phyloP scores from a whole-genome alignment of 805 yeast genomes.

The Barnettozyma botsteinii region DNA sequence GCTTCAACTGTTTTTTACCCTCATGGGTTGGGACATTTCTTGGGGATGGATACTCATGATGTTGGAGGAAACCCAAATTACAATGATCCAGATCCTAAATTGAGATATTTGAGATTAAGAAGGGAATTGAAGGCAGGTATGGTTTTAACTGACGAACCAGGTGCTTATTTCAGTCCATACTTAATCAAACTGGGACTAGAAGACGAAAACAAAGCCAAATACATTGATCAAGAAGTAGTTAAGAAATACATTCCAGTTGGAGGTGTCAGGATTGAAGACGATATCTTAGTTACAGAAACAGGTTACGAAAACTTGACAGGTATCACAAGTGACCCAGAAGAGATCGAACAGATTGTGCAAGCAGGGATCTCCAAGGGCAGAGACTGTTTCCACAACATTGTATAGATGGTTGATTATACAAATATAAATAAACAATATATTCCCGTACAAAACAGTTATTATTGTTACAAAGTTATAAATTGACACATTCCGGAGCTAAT shows the following conservation, averaged over 20 bases:
- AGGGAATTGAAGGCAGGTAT: conserved; percentile 65
- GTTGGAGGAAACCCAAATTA: conserved; percentile 88
- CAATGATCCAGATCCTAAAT: conserved; percentile 72
- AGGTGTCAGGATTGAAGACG: conserved; percentile 97
- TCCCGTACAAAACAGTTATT: too few relatives aligned
- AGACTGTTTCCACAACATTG: conserved; percentile 50
- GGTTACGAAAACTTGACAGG: conserved; percentile 81
- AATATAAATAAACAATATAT: too few relatives aligned
- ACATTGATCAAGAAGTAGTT: conserved; percentile 56
- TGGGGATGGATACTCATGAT: conserved; percentile 96
- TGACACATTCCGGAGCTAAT: background rate
- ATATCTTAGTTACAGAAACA: conserved; percentile 64
- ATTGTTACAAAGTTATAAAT: too few relatives aligned
- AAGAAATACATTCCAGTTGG: conserved; percentile 83
- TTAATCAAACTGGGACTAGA: conserved; percentile 60
- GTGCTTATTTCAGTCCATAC: conserved; percentile 83
- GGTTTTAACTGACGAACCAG: conserved; percentile 95
- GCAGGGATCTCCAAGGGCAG: conserved; percentile 60
- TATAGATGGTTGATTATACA: conserved; percentile 10
- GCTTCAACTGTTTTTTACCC: conserved; percentile 83
- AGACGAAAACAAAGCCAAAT: conserved; percentile 30
- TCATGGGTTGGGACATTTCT: conserved; percentile 90
- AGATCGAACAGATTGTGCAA: conserved; percentile 70
- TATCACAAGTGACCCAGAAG: conserved; percentile 81
- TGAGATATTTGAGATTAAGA: conserved; percentile 74